Base-by-base conservation (phyloP, 129 eudicot species). In the Flaveria linearis region DNA sequence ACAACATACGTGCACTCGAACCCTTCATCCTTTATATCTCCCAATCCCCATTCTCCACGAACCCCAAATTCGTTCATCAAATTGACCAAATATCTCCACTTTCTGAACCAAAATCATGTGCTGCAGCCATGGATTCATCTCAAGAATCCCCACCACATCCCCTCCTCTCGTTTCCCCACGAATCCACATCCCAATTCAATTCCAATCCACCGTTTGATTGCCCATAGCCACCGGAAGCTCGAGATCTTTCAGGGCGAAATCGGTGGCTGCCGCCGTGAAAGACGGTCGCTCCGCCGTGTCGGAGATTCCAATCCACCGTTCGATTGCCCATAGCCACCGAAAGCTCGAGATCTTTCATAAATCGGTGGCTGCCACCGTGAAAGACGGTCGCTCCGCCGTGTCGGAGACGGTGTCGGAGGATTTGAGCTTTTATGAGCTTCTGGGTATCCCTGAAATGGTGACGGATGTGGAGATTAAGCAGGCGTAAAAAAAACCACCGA, bases 391-490 rank as follows among this genome's bases (percentile, higher is more conserved):
- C n/a, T n/a, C n/a, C n/a, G n/a, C n/a, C n/a, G n/a, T n/a, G n/a
- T n/a, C n/a, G n/a, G 61, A 82, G 30, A n/a, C 73, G 0, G n/a
- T 75, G 4, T 26, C 23, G 66, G 79, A 70, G 9, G 71, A 75
- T 13, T 23, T 84, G 78, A 83, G 84, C 70, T 90, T 93, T 56
- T 93, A 93, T 68, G 92, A 85, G 76, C 88, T 93, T 33, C 77
- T 93, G 67, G 97, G 97, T 20, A 93, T 93, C 18, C 86, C 91
- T 0, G 88, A 87, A 71, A 88, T 91, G 51, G 97, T 85, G 3
- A 65, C 89, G 0, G 16, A 68, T 23, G 66, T 80, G 20, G 98
- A 93, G 72, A 88, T 93, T 28, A 93, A 93, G 26, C 91, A 91
- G 67, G 98, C 98, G 49, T 93, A 93, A n/a, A n/a, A n/a, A n/a